phyloP scores from a whole-genome alignment of 1,139 yeast species.

The Candida sp. region DNA sequence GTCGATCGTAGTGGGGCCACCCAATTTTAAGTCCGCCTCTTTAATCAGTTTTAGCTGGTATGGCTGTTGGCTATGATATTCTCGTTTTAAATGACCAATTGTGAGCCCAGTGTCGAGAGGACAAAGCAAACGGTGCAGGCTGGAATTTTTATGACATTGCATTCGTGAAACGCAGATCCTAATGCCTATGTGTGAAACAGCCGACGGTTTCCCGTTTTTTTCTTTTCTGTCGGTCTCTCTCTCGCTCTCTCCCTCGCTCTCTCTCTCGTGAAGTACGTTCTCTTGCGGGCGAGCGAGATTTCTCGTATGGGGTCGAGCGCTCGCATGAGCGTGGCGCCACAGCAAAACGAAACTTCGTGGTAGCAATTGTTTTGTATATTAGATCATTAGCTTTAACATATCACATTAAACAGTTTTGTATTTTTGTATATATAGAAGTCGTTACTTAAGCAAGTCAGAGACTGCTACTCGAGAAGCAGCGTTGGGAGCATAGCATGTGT shows the following conservation, averaged over 20 bases:
- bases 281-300: too few relatives aligned
- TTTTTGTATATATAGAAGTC: background rate
- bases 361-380: background rate
- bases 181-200: background rate
- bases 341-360: background rate
- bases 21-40: too few relatives aligned
- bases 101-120: background rate
- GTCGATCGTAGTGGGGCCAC: too few relatives aligned
- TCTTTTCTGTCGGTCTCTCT: too few relatives aligned
- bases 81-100: background rate
- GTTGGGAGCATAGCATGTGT: background rate
- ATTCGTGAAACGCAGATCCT: too few relatives aligned
- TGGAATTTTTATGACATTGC: background rate
- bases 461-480: background rate
- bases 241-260: too few relatives aligned
- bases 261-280: too few relatives aligned
- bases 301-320: too few relatives aligned
- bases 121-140: background rate
- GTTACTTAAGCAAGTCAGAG: constrained; percentile 1
- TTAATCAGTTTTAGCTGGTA: too few relatives aligned
- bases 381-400: background rate
- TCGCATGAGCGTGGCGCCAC: background rate
- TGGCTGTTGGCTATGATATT: too few relatives aligned
- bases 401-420: background rate
- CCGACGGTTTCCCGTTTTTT: too few relatives aligned